phyloP scores from a whole-genome alignment of 805 yeast species.

The Zygotorulaspora chibaensis region DNA sequence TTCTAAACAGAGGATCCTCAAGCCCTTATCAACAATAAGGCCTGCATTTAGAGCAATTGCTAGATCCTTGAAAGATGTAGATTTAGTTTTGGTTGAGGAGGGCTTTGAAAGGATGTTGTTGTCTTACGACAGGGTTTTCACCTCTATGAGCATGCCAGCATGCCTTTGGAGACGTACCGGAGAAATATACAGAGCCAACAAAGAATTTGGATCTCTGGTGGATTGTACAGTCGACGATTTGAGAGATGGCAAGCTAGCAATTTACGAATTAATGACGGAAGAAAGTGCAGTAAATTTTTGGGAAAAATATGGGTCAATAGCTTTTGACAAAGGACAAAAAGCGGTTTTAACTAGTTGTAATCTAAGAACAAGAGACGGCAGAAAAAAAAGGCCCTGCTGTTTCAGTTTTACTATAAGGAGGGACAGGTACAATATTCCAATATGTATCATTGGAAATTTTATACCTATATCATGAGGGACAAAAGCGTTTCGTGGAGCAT shows the following conservation, averaged over 20 bases:
- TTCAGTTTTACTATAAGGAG: slow-evolving; percentile 91
- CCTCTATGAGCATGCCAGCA: slow-evolving; percentile 97
- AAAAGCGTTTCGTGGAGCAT: not conserved
- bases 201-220: slow-evolving; percentile 90
- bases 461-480: slow-evolving; percentile 56
- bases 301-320: slow-evolving; percentile 96
- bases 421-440: slow-evolving; percentile 90
- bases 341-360: slow-evolving; percentile 92
- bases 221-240: slow-evolving; percentile 86
- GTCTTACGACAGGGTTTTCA: slow-evolving; percentile 91
- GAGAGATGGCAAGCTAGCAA: slow-evolving; percentile 86
- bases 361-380: slow-evolving; percentile 75
- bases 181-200: slow-evolving; percentile 90
- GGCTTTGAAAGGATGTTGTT: slow-evolving; percentile 88
- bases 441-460: slow-evolving; percentile 93
- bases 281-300: slow-evolving; percentile 95
- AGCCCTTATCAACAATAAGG: slow-evolving; percentile 78
- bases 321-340: slow-evolving; percentile 92
- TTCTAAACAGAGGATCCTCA: slow-evolving; percentile 77
- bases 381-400: slow-evolving; percentile 78
- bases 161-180: slow-evolving; percentile 97
- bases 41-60: slow-evolving; percentile 95
- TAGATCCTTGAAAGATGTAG: slow-evolving; percentile 82
- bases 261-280: slow-evolving; percentile 90
- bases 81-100: slow-evolving; percentile 87